phyloP scores from a whole-genome alignment of 371 early-diverging fungal species.

The Mortierella polycephala region DNA sequence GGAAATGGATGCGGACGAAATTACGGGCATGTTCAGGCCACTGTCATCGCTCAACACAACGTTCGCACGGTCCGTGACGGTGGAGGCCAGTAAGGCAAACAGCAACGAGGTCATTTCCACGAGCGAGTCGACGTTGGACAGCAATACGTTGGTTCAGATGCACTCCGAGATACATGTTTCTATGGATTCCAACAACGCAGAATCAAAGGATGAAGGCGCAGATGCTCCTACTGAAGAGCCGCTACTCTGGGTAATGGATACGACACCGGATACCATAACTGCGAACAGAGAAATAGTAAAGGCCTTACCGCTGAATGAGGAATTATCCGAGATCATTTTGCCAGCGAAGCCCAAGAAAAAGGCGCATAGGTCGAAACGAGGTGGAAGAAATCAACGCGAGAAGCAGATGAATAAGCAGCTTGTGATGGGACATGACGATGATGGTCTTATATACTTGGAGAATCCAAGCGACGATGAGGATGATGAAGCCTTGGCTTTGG shows the following conservation, averaged over 20 bases:
- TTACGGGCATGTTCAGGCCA: slow-evolving; percentile 13
- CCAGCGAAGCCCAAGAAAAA: slow-evolving; percentile 44
- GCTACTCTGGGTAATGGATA: slow-evolving; percentile 21
- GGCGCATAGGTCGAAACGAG: slow-evolving; percentile 53
- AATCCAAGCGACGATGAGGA: slow-evolving; percentile 36
- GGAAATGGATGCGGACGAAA: slow-evolving; percentile 38
- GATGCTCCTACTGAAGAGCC: neutral
- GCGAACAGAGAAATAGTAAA: neutral
- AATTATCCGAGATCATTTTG: neutral
- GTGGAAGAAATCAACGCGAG: slow-evolving; percentile 36
- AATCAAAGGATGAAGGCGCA: too few relatives aligned
- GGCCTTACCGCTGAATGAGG: neutral
- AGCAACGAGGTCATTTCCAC: neutral
- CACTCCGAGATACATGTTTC: too few relatives aligned
- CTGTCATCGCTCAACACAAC: slow-evolving; percentile 9
- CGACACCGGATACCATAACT: slow-evolving; percentile 10
- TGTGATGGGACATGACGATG: slow-evolving; percentile 39
- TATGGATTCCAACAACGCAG: too few relatives aligned
- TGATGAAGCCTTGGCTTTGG: slow-evolving; percentile 28
- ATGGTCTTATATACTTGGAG: slow-evolving; percentile 43
- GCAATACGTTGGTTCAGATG: too few relatives aligned
- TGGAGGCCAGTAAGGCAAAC: neutral
- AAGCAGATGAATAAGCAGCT: slow-evolving; percentile 29
- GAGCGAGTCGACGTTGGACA: too few relatives aligned
- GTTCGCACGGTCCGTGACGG: neutral